Base-by-base conservation (phyloP, 176 grass and related monocot species). In the Ananas comosus region DNA sequence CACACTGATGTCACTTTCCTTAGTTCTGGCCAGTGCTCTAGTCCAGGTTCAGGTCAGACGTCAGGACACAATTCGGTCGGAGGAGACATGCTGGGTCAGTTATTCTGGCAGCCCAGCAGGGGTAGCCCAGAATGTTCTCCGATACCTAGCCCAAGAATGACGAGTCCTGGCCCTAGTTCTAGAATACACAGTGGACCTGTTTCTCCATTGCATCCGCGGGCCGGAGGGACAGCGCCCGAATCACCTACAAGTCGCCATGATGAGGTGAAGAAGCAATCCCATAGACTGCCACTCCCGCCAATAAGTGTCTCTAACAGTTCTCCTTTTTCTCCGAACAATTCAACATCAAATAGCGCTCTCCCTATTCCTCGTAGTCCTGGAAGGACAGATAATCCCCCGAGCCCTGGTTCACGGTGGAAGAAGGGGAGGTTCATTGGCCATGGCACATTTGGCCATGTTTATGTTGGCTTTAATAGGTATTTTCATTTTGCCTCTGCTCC, bases 401-500 rank as follows among this genome's bases (percentile, higher is more conserved):
- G 94, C 74, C 94, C 86, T 80, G 94, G 94, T 72, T 86, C 84
- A 73, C 74, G 89, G 65, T 99, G 94, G 94, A 99, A 99, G 94
- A 99, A 99, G 72, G 94, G 94, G 76, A 99, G 93, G 70, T 63
- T 99, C 68, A 85, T 99, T 67, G 94, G 94, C 57, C 79, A 80
- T 70, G 94, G 94, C 51, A 99, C 94, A 66, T 99, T 99, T 50
- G 94, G 94, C 24, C 89, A 99, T 99, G 94, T 99, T 67, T 93
- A 93, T 82, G 90, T 74, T 88, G 94, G 94, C 70, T 99, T 99
- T 82, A 99, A 99, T 70, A 99, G 87, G 94, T 99, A 97, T 81
- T 48, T 82, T 14, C 74, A 71, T 81, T 71, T 61, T 61, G 56
- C 5, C 50, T 59, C 74, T 70, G 49, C 33, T 79, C 12, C 64